A percentile compares a stretch with the other conserved stretches of the same genome.
phyloP scores from a whole-genome alignment of 352 stramenopile species.

The Phytophthora vignae region DNA sequence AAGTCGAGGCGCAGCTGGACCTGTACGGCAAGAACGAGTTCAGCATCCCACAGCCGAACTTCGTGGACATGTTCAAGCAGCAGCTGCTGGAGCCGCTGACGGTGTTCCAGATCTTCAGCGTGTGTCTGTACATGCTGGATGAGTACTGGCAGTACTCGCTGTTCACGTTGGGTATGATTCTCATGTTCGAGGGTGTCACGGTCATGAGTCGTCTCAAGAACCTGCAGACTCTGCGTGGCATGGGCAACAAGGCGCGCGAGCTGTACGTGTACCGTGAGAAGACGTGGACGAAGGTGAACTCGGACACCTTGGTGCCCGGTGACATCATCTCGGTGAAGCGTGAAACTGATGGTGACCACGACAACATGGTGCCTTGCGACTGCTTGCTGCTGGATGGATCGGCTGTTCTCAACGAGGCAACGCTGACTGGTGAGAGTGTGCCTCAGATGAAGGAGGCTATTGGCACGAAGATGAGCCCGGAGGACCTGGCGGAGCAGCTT shows the following conservation, averaged over 20 bases:
- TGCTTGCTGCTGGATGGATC: constrained; percentile 95
- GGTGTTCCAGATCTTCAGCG: constrained; percentile 99
- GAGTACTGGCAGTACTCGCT: constrained; percentile 99
- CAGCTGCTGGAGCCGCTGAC: constrained; percentile 98
- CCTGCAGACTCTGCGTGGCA: constrained; percentile 95
- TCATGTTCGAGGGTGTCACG: constrained; percentile 98
- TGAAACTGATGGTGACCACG: constrained; percentile 78
- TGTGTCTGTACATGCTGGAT: constrained; percentile 98
- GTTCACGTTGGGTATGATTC: constrained; percentile 98
- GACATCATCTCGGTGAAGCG: constrained; percentile 95
- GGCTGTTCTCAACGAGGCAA: constrained; percentile 98
- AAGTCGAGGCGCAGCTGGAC: constrained; percentile 58
- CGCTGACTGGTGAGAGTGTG: constrained; percentile 98
- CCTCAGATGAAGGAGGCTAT: constrained; percentile 98
- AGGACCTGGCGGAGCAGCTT: constrained; percentile 75
- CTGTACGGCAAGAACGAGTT: constrained; percentile 94
- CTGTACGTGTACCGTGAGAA: constrained; percentile 93
- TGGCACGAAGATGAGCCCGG: constrained; percentile 70
- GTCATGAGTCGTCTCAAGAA: constrained; percentile 96
- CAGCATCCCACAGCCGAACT: constrained; percentile 95
- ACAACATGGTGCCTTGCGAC: constrained; percentile 95
- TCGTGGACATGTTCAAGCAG: constrained; percentile 96
- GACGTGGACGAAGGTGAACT: constrained; percentile 85
- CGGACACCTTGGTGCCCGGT: constrained; percentile 91
- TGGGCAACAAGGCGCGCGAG: constrained; percentile 89